A percentile compares a stretch with the other conserved stretches of the same genome.
phyloP scores from a whole-genome alignment of 306 rosid genomes.

The Ammopiptanthus mongolicus region DNA sequence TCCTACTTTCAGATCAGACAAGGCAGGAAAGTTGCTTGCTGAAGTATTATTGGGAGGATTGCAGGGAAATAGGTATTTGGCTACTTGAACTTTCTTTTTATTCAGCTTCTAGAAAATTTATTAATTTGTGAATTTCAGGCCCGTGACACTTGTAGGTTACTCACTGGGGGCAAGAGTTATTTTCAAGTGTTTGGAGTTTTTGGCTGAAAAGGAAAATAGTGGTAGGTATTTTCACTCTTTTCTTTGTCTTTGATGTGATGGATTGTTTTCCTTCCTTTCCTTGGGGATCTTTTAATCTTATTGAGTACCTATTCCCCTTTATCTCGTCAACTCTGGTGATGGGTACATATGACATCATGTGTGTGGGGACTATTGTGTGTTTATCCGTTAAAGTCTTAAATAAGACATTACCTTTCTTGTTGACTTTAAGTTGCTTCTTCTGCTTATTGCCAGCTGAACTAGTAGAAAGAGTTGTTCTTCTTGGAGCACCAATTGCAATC shows the following conservation, averaged over 20 bases:
- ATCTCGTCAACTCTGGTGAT: neutral
- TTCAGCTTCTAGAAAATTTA: slow-evolving; percentile 3
- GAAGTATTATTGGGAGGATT: slow-evolving; percentile 48
- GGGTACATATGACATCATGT: neutral
- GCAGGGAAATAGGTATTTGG: slow-evolving; percentile 58
- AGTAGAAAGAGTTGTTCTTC: slow-evolving; percentile 69
- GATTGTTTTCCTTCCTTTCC: neutral
- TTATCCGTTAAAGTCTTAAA: neutral
- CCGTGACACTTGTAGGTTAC: slow-evolving; percentile 64
- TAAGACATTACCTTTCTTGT: neutral
- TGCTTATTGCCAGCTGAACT: slow-evolving; percentile 49
- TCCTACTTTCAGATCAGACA: slow-evolving; percentile 50
- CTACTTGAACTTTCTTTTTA: slow-evolving; percentile 14
- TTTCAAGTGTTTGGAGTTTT: slow-evolving; percentile 58
- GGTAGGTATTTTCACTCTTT: slow-evolving; percentile 30
- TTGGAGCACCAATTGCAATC: slow-evolving; percentile 74
- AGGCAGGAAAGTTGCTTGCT: slow-evolving; percentile 71
- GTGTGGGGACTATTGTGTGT: neutral
- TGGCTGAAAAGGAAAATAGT: slow-evolving; percentile 46
- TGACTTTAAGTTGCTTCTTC: neutral
- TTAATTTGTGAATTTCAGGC: slow-evolving; percentile 46
- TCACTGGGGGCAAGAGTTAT: slow-evolving; percentile 67
- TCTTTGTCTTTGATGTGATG: neutral
- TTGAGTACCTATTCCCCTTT: neutral
- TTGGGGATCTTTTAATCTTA: neutral